Base-by-base conservation (phyloP, 179 eudicot species). In the Spergularia azorica region DNA sequence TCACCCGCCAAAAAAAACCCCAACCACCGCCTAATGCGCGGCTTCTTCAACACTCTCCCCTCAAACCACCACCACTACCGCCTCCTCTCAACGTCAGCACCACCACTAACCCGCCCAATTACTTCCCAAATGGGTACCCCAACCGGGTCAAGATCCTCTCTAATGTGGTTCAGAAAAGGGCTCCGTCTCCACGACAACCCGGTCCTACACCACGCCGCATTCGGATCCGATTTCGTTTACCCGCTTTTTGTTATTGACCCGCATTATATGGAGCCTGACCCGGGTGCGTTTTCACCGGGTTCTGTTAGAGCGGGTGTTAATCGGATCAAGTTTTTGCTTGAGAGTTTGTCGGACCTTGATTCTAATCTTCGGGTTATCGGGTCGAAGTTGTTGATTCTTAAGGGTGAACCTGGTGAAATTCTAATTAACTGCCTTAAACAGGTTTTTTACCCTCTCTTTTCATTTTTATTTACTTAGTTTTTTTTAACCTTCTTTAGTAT, bases 151-250 rank as follows among this genome's bases (percentile, higher is more conserved):
- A 83, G 79, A 4, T 38, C 79, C 16, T 89, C 98, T 1, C 76
- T 94, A 8, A 78, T 90, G 66, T 94, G 98, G 98, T 94, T 94
- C 91, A 74, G 98, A 3, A 94, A 92, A 69, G 97, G 98, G 21
- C 89, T 94, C 70, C 92, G 98, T 18, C 71, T 92, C 70, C 98
- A 94, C 82, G 98, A 94, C 69, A 94, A 94, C 84, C 98, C 98
- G 67, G 96, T 97, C 0, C 87, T 94, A 2, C 79, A 88, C 43
- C 73, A 86, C 79, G 93, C 98, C n/a, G 67, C 89, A 17, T 70
- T 48, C 5, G 89, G 83, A 21, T 88, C 91, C 36, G 46, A 52
- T 11, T 77, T 17, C 56, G 76, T 94, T 13, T 94, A 87, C 89
- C 98, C 98, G 63, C 82, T 94, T 1, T 94, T 94, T 74, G 88